Conservation (phyloP, 371 early-diverging fungal genomes). For the Mucor plumbeus region DNA sequence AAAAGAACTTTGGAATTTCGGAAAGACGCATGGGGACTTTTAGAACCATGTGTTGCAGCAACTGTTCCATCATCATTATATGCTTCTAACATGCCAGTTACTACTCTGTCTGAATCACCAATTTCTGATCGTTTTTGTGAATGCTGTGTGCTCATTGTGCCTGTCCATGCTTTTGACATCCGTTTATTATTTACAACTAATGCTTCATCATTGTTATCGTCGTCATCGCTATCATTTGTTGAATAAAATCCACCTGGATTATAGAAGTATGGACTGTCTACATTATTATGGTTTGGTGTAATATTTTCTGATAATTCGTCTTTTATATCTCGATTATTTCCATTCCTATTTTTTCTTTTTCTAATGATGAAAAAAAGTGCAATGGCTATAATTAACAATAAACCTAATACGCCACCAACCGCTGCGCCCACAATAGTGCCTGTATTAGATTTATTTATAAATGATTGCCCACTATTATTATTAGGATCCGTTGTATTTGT, state of each 20-base stretch:
- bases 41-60: conserved; percentile 28
- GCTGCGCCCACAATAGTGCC: conserved; percentile 34
- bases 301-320: conserved; percentile 15
- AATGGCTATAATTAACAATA: conserved; percentile 15
- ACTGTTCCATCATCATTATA: conserved; percentile 18
- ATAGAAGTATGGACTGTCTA: conserved; percentile 17
- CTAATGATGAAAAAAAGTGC: conserved; percentile 18
- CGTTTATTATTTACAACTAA: conserved; percentile 8
- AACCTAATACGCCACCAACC: conserved; percentile 25
- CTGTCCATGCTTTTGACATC: conserved; percentile 20
- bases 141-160: conserved; percentile 8
- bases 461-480: not conserved
- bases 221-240: conserved; percentile 15
- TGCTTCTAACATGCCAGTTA: conserved; percentile 39
- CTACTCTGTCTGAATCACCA: conserved; percentile 41
- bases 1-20: conserved; percentile 38
- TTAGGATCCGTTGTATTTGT: not conserved
- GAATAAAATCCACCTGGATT: conserved; percentile 16
- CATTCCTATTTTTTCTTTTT: conserved; percentile 3
- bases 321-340: not conserved
- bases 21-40: conserved; percentile 36
- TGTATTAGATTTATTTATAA: not conserved
- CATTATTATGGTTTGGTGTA: conserved; percentile 4
- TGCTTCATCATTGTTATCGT: conserved; percentile 6
- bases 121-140: conserved; percentile 32